Evolutionary conservation across 371 early-diverging fungal genomes (phyloP).

Genomic region (Polyrhizophydium stewartii): DNA sequence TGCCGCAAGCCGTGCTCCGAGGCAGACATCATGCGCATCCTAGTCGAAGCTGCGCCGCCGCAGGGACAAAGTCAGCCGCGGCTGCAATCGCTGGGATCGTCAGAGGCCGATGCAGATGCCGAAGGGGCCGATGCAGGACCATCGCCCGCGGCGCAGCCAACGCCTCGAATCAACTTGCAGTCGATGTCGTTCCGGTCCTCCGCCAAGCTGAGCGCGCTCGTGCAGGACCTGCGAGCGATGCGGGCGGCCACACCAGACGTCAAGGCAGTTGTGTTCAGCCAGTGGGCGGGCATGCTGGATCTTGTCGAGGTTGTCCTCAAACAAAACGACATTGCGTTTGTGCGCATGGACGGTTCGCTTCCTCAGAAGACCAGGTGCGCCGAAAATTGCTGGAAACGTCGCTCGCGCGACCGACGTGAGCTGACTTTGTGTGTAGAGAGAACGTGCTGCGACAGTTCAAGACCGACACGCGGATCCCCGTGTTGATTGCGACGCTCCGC

Average conservation of each 20-base stretch:
- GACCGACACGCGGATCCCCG: constrained; percentile 49
- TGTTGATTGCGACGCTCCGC: constrained; percentile 78
- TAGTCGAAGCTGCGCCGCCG: too few species aligned
- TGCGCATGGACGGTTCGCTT: constrained; percentile 64
- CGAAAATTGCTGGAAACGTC: too few species aligned
- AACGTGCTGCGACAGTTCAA: constrained; percentile 54
- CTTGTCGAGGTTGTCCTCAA: constrained; percentile 53
- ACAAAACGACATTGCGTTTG: constrained; percentile 45
- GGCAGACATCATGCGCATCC: background rate
- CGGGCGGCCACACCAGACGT: constrained; percentile 6
- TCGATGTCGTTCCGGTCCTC: constrained; percentile 43
- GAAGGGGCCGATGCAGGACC: background rate
- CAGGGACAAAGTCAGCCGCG: too few species aligned
- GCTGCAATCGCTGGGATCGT: too few species aligned
- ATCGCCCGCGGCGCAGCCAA: background rate
- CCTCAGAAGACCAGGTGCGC: constrained; percentile 39
- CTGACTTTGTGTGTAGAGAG: constrained; percentile 15
- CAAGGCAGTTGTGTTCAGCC: constrained; percentile 68
- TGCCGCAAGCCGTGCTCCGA: constrained; percentile 3
- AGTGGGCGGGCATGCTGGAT: constrained; percentile 71
- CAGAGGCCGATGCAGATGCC: too few species aligned
- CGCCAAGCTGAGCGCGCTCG: constrained; percentile 20
- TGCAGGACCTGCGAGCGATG: constrained; percentile 3
- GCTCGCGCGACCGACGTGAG: too few species aligned
- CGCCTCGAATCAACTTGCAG: background rate